Evolutionary conservation across 2,329 filamentous ascomycete species (phyloP).

Genomic region (Colletotrichum cuscutae): DNA sequence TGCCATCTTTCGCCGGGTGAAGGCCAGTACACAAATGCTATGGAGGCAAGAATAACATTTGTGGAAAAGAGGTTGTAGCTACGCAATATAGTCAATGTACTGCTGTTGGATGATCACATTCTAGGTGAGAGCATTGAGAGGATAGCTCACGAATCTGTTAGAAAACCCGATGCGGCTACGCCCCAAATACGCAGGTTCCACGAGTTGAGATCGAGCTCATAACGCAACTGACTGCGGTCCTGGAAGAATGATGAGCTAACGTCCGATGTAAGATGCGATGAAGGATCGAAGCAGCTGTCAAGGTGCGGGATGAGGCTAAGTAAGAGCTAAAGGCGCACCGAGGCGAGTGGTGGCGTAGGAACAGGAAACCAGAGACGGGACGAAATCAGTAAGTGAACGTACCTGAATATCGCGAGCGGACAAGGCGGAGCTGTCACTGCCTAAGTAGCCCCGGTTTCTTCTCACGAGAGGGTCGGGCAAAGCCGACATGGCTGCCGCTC

Average conservation of each 20-base stretch:
- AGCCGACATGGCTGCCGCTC: constrained; percentile 43
- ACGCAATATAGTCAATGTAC: neutral
- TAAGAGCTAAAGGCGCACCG: neutral
- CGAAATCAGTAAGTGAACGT: constrained; percentile 37
- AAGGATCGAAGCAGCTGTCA: constrained; percentile 7
- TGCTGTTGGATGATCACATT: neutral
- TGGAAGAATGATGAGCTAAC: constrained; percentile 37
- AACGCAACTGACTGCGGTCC: constrained; percentile 63
- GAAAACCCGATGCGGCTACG: constrained; percentile 64
- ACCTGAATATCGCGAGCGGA: constrained; percentile 60
- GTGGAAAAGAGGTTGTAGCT: constrained; percentile 66
- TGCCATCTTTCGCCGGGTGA: constrained; percentile 54
- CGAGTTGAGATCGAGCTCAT: constrained; percentile 64
- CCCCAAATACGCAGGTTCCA: constrained; percentile 67
- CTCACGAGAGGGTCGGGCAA: constrained; percentile 42
- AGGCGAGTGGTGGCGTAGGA: neutral
- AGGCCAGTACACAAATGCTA: constrained; percentile 64
- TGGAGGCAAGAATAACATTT: constrained; percentile 63
- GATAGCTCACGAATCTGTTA: constrained; percentile 60
- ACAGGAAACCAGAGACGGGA: neutral
- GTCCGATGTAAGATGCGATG: neutral
- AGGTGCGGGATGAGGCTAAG: neutral
- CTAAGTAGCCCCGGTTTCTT: constrained; percentile 61
- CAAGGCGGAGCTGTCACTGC: constrained; percentile 61
- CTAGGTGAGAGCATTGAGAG: neutral